Percentiles rank a stretch among this genome's conserved stretches.
Evolutionary conservation across 768 basidiomycete species (phyloP).

Genomic region (Pilatotrama ljubarskyi): DNA sequence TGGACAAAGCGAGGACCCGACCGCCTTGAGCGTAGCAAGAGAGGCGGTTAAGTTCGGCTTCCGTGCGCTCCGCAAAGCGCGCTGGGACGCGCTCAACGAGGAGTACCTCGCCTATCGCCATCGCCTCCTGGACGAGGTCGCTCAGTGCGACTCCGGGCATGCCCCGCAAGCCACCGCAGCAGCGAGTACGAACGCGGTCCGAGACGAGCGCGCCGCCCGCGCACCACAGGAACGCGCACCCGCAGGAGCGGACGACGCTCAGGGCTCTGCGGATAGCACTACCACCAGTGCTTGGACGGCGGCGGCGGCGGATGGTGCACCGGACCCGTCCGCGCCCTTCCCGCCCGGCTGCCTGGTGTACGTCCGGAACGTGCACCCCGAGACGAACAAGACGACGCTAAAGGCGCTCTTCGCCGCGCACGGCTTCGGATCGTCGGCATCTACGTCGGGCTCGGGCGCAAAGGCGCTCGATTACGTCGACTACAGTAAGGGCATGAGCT

Average conservation of each 20-base stretch:
- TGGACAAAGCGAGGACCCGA: background rate
- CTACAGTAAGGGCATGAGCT: conserved; percentile 74
- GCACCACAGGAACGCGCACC: background rate
- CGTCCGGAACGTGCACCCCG: conserved; percentile 65
- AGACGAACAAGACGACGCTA: conserved; percentile 82
- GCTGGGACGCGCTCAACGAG: conserved; percentile 64
- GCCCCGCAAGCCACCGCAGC: background rate
- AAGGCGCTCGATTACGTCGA: conserved; percentile 75
- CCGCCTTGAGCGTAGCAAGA: conserved; percentile 11
- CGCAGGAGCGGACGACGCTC: no score
- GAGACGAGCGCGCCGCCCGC: background rate
- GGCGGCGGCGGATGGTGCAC: no score
- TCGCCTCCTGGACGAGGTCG: conserved; percentile 51
- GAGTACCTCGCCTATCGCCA: conserved; percentile 70
- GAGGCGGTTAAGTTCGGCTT: conserved; percentile 63
- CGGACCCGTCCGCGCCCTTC: conserved; percentile 39
- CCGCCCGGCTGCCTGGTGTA: conserved; percentile 71
- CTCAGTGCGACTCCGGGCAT: background rate
- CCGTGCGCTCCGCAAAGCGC: conserved; percentile 52
- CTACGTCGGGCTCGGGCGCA: background rate
- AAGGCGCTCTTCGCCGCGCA: conserved; percentile 58
- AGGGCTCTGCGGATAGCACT: no score
- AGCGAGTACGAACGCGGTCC: background rate
- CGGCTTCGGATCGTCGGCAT: conserved; percentile 1
- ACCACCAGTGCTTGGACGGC: no score